Base-by-base conservation (phyloP, 2,329 filamentous ascomycete species). In the Cladophialophora bantiana region DNA sequence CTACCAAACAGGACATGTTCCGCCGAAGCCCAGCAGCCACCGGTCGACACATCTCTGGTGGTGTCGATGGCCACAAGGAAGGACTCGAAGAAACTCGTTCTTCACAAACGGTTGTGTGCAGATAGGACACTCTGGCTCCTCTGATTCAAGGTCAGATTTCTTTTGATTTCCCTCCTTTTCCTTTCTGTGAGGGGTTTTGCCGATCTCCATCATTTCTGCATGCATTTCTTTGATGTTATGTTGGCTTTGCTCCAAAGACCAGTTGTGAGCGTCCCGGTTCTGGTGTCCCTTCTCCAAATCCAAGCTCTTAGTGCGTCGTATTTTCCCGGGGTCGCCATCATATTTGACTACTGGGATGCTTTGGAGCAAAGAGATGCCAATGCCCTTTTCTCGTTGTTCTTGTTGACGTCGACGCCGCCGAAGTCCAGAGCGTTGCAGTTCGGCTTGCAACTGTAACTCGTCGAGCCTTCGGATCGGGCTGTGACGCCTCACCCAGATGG, bases 1-100 rank as follows among this genome's bases (percentile, higher is more conserved):
- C 13, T 31, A 65, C 63, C 63, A 65, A 1, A 65, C 56, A 7
- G 63, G 63, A 48, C 63, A 65, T 6, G 57, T 65, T 34, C 57
- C 57, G 55, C 50, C 48, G 20, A 61, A 55, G 31, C 50, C 59
- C 34, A 65, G 20, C 38, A 65, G 40, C 63, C 63, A 65, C 20
- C 48, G 52, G 45, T 65, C 63, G 4, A 65, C 55, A 35, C 63
- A 65, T 26, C 31, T 53, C 53, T 48, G 50, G 38, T 65, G 63
- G 35, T 65, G 59, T 26, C 45, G 48, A 26, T 65, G 63, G 10
- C 63, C 57, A 35, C 63, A 65, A n/a, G 57, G 57, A 10, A 65
- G 63, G 13, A 61, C 36, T 6, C 58, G 63, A 20, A 65, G 57
- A 36, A 55, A 12, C 5, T 65, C 50, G 13, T 35, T 18, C n/a